Conservation (phyloP, 2,329 filamentous ascomycete species). For the Colletotrichum filicis region DNA sequence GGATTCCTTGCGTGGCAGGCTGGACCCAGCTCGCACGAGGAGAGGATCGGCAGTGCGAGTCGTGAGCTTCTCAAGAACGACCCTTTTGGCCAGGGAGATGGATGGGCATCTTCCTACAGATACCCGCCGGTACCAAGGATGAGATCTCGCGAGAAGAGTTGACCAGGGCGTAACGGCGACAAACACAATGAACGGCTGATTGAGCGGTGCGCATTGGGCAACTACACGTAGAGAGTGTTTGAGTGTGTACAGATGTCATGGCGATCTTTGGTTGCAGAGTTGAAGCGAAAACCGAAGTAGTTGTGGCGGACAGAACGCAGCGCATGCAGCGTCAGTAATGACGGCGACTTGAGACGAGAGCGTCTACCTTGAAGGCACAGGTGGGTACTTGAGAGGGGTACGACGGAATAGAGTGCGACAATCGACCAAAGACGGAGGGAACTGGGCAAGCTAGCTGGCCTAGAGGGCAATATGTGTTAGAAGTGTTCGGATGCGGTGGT, state of each 20-base stretch:
- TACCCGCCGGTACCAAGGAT: too few relatives aligned
- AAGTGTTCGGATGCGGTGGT: slow-evolving; percentile 23
- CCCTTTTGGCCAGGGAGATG: too few relatives aligned
- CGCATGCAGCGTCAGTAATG: slow-evolving; percentile 12
- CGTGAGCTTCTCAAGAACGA: neutral
- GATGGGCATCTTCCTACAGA: too few relatives aligned
- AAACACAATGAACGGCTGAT: too few relatives aligned
- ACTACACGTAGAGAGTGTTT: too few relatives aligned
- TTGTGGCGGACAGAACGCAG: slow-evolving; percentile 8
- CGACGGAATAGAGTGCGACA: neutral
- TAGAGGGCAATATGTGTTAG: neutral
- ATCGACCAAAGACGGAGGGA: neutral
- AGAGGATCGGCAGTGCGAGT: slow-evolving; percentile 29
- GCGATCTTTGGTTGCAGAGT: slow-evolving; percentile 5
- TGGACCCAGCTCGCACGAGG: slow-evolving; percentile 20
- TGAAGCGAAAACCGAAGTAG: neutral
- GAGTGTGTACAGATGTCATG: neutral
- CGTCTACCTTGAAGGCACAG: neutral
- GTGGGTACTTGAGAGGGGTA: neutral
- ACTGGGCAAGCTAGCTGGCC: neutral
- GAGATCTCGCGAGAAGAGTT: too few relatives aligned
- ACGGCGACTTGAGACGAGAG: neutral
- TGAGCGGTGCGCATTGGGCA: too few relatives aligned
- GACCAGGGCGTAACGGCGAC: too few relatives aligned
- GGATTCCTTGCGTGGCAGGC: slow-evolving; percentile 28